Base-by-base conservation (phyloP, 2,329 filamentous ascomycete genomes). In the Stagonosporopsis tanaceti region DNA sequence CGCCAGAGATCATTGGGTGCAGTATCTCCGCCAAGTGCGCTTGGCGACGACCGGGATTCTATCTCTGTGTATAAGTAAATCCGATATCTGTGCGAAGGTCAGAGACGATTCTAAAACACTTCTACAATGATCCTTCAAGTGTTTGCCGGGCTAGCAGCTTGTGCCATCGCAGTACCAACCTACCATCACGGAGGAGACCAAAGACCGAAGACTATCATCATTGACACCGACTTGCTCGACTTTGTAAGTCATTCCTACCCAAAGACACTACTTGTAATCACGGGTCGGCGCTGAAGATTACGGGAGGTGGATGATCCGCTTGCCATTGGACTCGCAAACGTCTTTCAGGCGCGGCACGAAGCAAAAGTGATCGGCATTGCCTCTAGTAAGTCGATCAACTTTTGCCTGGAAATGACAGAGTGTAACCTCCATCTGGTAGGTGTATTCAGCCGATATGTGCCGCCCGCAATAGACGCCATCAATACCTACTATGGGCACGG, bases 391-490 rank as follows among this genome's bases (percentile, higher is more conserved):
- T 27, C 2, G 1, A 32, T n/a, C 4, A 14, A 8, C 5, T 24
- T 11, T 20, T 1, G 12, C 4, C 12, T 27, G 12, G 38, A 4
- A 9, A 7, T 7, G 15, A 17, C 7, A 15, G 11, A 30, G 9
- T 27, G 9, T 53, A 14, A 47, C 22, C 3, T 20, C 6, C 11
- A 5, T 6, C 17, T 0, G 11, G 14, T 15, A 53, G 50, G 50
- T 28, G 50, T 53, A 5, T 47, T 34, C 15, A 53, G 41, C 22
- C 27, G 42, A 34, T 53, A 53, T 11, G 50, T 53, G 3, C 50
- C 50, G 8, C 50, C 50, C 15, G 50, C 50, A 9, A 53, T 47
- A 47, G 42, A 53, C 14, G 50, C 42, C 6, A 53, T 53, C 20
- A 37, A 47, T 6, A 53, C 42, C 6, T 47, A 53, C n/a, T 53